phyloP scores from a whole-genome alignment of 345 rosid species.

The Carallia brachiata region DNA sequence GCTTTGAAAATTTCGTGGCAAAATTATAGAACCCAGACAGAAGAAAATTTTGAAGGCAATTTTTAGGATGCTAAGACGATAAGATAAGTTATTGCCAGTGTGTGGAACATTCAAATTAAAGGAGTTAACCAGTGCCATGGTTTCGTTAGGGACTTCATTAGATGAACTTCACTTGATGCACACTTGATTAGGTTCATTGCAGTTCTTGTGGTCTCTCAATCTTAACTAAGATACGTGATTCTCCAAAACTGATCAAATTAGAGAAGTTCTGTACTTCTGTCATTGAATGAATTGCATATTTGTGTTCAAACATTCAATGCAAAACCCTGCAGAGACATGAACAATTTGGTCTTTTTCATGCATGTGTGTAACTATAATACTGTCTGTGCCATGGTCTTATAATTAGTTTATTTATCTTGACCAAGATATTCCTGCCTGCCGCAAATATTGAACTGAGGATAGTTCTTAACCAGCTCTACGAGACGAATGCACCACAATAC shows the following conservation, averaged over 20 bases:
- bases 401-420: background rate
- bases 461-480: conserved; percentile 85
- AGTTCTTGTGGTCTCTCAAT: background rate
- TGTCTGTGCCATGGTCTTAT: background rate
- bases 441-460: conserved; percentile 83
- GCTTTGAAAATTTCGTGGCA: too few relatives aligned
- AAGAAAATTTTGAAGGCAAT: conserved; percentile 44
- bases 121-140: too few relatives aligned
- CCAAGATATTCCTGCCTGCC: conserved; percentile 29
- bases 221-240: too few relatives aligned
- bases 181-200: background rate
- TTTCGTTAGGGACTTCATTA: too few relatives aligned
- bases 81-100: conserved; percentile 9
- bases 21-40: too few relatives aligned
- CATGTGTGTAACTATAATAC: background rate
- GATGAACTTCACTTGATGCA: background rate
- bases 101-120: too few relatives aligned
- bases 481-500: conserved; percentile 91
- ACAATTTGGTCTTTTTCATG: too few relatives aligned
- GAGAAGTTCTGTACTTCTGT: too few relatives aligned
- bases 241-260: too few relatives aligned
- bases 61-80: conserved; percentile 81
- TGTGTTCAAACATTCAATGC: too few relatives aligned
- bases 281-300: too few relatives aligned
- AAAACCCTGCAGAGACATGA: too few relatives aligned